Conservation (phyloP, 352 stramenopile species). For the Lagenidium sp. region DNA sequence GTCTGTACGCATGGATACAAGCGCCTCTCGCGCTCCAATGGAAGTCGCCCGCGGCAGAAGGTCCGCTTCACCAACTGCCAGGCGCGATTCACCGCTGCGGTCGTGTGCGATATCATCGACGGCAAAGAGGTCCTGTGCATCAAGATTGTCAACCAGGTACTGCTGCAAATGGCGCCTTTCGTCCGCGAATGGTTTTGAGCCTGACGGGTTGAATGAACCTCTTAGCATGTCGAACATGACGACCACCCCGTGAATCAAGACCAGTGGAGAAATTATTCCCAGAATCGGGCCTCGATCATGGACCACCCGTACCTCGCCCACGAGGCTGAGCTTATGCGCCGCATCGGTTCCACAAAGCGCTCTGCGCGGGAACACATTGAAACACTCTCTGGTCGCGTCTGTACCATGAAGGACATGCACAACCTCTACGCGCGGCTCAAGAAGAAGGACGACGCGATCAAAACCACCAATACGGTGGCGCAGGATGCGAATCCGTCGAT, state of each 20-base stretch:
- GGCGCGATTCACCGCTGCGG: constrained; percentile 53
- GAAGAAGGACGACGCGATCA: constrained; percentile 45
- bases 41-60: constrained; percentile 50
- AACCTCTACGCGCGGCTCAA: constrained; percentile 58
- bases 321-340: constrained; percentile 61
- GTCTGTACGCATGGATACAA: constrained; percentile 72
- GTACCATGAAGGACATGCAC: constrained; percentile 80
- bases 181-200: too few relatives aligned
- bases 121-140: constrained; percentile 50
- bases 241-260: constrained; percentile 54
- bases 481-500: constrained; percentile 8
- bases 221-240: constrained; percentile 46
- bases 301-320: constrained; percentile 65
- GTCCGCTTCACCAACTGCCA: constrained; percentile 64
- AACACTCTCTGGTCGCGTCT: constrained; percentile 51
- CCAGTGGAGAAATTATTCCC: constrained; percentile 71
- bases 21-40: constrained; percentile 49
- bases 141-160: constrained; percentile 36
- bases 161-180: too few relatives aligned
- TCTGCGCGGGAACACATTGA: constrained; percentile 51
- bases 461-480: constrained; percentile 23
- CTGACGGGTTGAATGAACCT: neutral
- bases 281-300: constrained; percentile 62
- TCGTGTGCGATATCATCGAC: constrained; percentile 40
- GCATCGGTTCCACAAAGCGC: constrained; percentile 62